phyloP scores from a whole-genome alignment of 208 protist genomes.

The Trypanosoma rangeli region DNA sequence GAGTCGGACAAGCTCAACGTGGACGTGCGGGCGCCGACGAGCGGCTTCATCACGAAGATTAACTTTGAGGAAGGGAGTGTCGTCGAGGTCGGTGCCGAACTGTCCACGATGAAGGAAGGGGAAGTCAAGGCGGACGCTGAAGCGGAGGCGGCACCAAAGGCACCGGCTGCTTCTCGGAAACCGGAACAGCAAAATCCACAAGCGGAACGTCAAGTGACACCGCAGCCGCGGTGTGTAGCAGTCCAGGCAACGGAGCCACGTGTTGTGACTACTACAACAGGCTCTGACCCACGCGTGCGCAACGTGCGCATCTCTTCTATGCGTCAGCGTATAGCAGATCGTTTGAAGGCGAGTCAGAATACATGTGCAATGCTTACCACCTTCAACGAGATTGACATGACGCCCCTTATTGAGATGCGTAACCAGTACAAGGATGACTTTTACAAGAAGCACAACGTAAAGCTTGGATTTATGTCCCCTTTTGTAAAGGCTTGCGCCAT shows the following conservation, averaged over 20 bases:
- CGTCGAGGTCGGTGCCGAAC: conserved; percentile 88
- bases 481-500: conserved; percentile 97
- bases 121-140: conserved; percentile 18
- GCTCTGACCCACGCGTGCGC: conserved; percentile 74
- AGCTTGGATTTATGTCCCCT: conserved; percentile 99
- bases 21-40: conserved; percentile 92
- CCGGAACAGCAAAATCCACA: neutral
- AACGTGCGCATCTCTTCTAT: conserved; percentile 94
- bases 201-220: conserved; percentile 13
- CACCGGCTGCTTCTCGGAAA: neutral
- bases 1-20: conserved; percentile 99
- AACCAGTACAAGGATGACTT: conserved; percentile 98
- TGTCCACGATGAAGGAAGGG: conserved; percentile 91
- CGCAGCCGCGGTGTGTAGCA: conserved; percentile 18
- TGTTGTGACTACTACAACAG: conserved; percentile 28
- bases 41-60: conserved; percentile 92
- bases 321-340: conserved; percentile 94
- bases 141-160: conserved; percentile 11
- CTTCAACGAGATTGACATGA: conserved; percentile 99
- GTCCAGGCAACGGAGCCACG: conserved; percentile 28
- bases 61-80: conserved; percentile 87
- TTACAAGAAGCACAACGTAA: conserved; percentile 96
- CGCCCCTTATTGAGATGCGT: conserved; percentile 93
- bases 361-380: conserved; percentile 99
- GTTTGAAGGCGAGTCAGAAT: conserved; percentile 99